Evolutionary conservation across 129 eudicot species (phyloP), one percentile per base, ranked within the genome.

Genomic region (Flaveria linearis): DNA sequence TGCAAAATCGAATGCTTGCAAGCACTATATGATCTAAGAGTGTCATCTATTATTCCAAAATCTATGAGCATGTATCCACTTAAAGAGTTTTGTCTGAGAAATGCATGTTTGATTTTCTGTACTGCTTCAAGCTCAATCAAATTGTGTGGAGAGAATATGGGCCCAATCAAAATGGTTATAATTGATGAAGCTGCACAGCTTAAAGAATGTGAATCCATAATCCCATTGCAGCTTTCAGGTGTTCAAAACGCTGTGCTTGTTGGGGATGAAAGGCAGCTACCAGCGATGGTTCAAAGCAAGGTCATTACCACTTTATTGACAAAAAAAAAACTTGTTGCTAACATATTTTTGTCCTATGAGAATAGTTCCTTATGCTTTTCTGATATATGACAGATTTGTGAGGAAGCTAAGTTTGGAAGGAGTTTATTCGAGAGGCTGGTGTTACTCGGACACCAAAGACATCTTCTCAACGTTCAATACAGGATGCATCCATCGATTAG

Each of bases 401-500:
- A 80, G 42, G 78, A 86, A 50, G 89, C 89, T 33, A 77, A 81
- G 1, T 93, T 86, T 16, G 96, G 98, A 70, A 88, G 95, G 83
- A 93, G 97, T 70, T 82, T 90, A 71, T 93, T 93, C 47, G 85
- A 84, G 61, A 83, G 98, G 71, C 73, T 90, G 43, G 85, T 76
- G 15, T 69, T 61, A 42, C 58, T 93, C n/a, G 98, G 88, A 36
- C 82, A 88, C 47, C 36, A 79, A 46, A 93, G 87, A 86, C 92
- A 90, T 68, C 91, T 93, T 42, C 93, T 93, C 15, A 77, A 87
- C 28, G 45, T 90, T 53, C 98, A 93, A 68, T 93, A 93, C 78
- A 78, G 98, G 80, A 93, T 90, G 98, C 95, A 93, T 77, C 97
- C 98, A 41, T 74, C 90, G 1, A 90, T 93, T 45, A 90, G 97